These are phyloP conservation scores for Amanita pseudoporphyria DNA, from an alignment of 768 basidiomycete species.

Conservation along the genomic window DNA sequence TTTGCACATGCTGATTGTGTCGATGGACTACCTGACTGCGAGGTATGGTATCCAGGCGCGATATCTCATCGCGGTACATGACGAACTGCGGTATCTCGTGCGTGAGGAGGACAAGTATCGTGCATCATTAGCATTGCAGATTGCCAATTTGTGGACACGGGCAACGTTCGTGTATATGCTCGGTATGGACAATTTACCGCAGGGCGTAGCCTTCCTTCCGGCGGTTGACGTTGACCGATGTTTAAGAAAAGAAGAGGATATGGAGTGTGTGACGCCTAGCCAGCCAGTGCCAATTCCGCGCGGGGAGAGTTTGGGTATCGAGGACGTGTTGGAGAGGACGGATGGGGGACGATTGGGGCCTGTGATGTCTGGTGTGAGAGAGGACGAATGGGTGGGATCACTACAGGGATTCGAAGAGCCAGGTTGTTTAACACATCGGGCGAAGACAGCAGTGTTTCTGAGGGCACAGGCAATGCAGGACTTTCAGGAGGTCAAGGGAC, in stretches of 20 bases:
- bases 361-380: conserved; percentile 10
- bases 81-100: conserved; percentile 92
- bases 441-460: conserved; percentile 49
- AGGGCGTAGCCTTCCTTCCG: conserved; percentile 95
- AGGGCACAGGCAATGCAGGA: conserved; percentile 70
- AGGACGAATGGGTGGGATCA: conserved; percentile 18
- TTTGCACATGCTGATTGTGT: conserved; percentile 89
- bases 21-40: conserved; percentile 81
- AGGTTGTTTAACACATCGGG: conserved; percentile 55
- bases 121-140: conserved; percentile 82
- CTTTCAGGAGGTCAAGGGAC: conserved; percentile 58
- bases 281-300: conserved; percentile 75
- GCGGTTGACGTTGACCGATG: conserved; percentile 90
- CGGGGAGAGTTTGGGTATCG: conserved; percentile 81
- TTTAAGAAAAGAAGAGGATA: conserved; percentile 90
- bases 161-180: conserved; percentile 82
- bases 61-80: conserved; percentile 95
- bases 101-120: conserved; percentile 84
- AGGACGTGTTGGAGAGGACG: conserved; percentile 53
- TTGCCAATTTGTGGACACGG: conserved; percentile 94
- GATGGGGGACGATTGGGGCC: conserved; percentile 34
- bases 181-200: conserved; percentile 95
- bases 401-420: conserved; percentile 44
- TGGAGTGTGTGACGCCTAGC: conserved; percentile 92
- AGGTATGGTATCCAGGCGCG: conserved; percentile 83